Evolutionary conservation across 441 rosid genomes (phyloP), one percentile per base, ranked within the genome.

Genomic region (Francoa sonchifolia): DNA sequence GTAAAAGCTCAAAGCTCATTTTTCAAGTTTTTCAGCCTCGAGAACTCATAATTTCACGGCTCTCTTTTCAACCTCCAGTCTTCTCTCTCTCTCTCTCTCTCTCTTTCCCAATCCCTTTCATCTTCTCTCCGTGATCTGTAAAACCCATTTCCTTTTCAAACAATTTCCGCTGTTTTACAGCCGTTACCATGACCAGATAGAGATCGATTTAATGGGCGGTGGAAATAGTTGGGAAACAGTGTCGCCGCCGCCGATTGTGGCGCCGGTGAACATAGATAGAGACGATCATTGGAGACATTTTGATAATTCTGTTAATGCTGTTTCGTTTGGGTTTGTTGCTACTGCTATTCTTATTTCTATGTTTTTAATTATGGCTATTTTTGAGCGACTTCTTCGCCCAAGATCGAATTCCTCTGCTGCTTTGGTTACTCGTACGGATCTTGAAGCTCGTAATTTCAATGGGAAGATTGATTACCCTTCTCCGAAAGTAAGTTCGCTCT

Each of bases 281-380:
- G 73, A 52, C 5, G 80, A 54, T 33, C 74, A 56, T 22, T 70
- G 69, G 73, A 68, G 58, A 33, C 57, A 39, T 56, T 61, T 70
- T 32, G 72, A 68, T 54, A 71, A 59, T 72, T 68, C 85, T 3
- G 74, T 77, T 31, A 73, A 68, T 51, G 81, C 81, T 6, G 72
- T 77, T 20, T 68, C 85, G 3, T 77, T 76, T 45, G 72, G 80
- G 22, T 67, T 76, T 48, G 69, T 76, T 23, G 84, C 80, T 5
- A 76, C 84, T 4, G 81, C 71, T 39, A 65, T 74, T 54, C 76
- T 77, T 49, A 62, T 77, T 19, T 63, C 73, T 21, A 69, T 74
- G 71, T 77, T 77, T 46, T 72, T 77, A 17, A 56, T 68, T 57
- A 54, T 73, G 48, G 85, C 81, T 44, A 59, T 77, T 8, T 73